phyloP scores from a whole-genome alignment of 805 yeast genomes.

The Metschnikowia lunata region DNA sequence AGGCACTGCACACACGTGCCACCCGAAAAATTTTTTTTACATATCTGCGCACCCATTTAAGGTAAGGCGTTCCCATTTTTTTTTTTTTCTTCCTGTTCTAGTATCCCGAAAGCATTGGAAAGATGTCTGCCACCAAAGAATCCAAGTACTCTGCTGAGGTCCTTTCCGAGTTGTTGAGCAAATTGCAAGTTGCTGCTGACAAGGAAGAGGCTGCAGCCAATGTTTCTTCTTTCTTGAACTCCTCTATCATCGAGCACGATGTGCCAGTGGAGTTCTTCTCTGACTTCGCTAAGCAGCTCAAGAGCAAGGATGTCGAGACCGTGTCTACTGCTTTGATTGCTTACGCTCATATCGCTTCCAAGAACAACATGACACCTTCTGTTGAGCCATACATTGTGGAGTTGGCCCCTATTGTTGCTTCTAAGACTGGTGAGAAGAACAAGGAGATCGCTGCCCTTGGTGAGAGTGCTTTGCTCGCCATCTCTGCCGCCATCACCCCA shows the following conservation, averaged over 20 bases:
- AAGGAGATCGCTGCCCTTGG: slow-evolving; percentile 71
- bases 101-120: slow-evolving; percentile 22
- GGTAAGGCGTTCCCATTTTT: slow-evolving; percentile 7
- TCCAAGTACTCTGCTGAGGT: slow-evolving; percentile 68
- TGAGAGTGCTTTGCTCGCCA: slow-evolving; percentile 66
- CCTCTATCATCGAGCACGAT: slow-evolving; percentile 97
- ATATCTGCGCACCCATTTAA: slow-evolving; percentile 16
- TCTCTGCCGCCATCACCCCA: slow-evolving; percentile 84
- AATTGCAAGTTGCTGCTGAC: slow-evolving; percentile 88
- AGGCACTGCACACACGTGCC: slow-evolving; percentile 12
- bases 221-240: slow-evolving; percentile 90
- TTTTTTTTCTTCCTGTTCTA: slow-evolving; percentile 9
- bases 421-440: slow-evolving; percentile 89
- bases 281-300: slow-evolving; percentile 69
- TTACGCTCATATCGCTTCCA: slow-evolving; percentile 77
- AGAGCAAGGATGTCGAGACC: slow-evolving; percentile 61
- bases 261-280: slow-evolving; percentile 86
- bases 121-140: slow-evolving; percentile 54
- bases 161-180: slow-evolving; percentile 88
- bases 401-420: slow-evolving; percentile 64
- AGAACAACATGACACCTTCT: slow-evolving; percentile 75
- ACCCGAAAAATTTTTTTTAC: slow-evolving; percentile 14
- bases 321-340: slow-evolving; percentile 82
- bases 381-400: slow-evolving; percentile 94
- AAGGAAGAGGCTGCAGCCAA: slow-evolving; percentile 82